Evolutionary conservation across 1,284 basidiomycete species (phyloP).

Genomic region (Marasmius oreades): DNA sequence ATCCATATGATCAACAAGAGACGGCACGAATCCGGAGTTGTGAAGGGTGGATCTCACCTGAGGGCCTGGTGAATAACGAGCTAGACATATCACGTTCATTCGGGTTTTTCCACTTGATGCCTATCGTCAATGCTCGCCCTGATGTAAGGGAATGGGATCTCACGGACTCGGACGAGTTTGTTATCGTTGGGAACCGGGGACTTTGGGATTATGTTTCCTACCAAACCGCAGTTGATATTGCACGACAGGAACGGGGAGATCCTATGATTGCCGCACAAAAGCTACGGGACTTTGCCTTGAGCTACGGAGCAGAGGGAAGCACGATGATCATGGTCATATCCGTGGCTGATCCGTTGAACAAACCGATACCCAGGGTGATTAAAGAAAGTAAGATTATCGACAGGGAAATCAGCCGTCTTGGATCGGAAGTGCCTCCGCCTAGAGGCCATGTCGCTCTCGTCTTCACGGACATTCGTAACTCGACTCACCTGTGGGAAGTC

Average conservation of each 20-base stretch:
- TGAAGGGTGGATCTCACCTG: constrained; percentile 96
- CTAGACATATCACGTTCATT: constrained; percentile 91
- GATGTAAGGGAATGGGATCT: constrained; percentile 73
- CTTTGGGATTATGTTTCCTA: constrained; percentile 95
- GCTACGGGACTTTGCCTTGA: constrained; percentile 94
- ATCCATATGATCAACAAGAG: constrained; percentile 88
- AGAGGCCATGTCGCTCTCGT: constrained; percentile 90
- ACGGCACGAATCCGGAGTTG: constrained; percentile 85
- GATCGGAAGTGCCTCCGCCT: constrained; percentile 85
- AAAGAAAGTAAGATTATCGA: constrained; percentile 48
- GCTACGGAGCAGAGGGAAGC: constrained; percentile 92
- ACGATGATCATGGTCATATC: constrained; percentile 99
- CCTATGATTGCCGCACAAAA: constrained; percentile 98
- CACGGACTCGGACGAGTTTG: constrained; percentile 89
- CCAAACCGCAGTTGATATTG: constrained; percentile 97
- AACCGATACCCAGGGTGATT: constrained; percentile 27
- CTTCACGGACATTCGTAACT: constrained; percentile 98
- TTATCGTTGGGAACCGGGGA: constrained; percentile 92
- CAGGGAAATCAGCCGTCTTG: constrained; percentile 56
- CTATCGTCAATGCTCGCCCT: constrained; percentile 89
- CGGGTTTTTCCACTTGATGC: constrained; percentile 90
- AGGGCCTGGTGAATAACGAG: constrained; percentile 91
- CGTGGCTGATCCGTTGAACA: constrained; percentile 68
- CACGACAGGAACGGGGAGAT: constrained; percentile 79
- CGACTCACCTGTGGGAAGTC: constrained; percentile 95